phyloP scores from a whole-genome alignment of 257 asterid species.

The Anisodus acutangulus region DNA sequence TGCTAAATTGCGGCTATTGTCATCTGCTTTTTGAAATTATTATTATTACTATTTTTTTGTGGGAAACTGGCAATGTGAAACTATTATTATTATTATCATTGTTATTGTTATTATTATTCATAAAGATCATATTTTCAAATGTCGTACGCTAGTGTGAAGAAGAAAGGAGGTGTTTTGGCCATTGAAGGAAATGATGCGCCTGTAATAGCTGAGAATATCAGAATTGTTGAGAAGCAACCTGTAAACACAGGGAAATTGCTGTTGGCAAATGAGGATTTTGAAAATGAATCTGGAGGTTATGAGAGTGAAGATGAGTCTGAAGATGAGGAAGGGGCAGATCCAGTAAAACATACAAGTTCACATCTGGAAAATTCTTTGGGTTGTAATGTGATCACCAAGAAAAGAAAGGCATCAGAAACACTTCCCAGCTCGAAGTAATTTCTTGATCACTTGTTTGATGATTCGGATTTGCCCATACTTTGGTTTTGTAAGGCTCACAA shows the following conservation, averaged over 20 bases:
- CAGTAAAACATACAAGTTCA: slow-evolving; percentile 12
- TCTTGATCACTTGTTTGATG: slow-evolving; percentile 16
- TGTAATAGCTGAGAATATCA: slow-evolving; percentile 44
- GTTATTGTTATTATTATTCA: background rate
- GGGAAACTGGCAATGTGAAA: no score
- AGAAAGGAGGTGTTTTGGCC: slow-evolving; percentile 49
- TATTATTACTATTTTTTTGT: background rate
- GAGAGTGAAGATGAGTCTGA: slow-evolving; percentile 66
- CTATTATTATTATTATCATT: background rate
- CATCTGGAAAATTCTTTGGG: slow-evolving; percentile 41
- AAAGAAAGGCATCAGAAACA: slow-evolving; percentile 69
- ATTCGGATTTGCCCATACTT: background rate
- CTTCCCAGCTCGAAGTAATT: slow-evolving; percentile 59
- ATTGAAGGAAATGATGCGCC: slow-evolving; percentile 51
- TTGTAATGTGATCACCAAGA: slow-evolving; percentile 46
- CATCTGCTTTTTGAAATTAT: background rate
- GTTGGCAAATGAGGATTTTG: slow-evolving; percentile 75
- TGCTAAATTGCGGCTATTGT: slow-evolving; percentile 29
- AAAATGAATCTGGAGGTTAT: slow-evolving; percentile 65
- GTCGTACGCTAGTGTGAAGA: slow-evolving; percentile 57
- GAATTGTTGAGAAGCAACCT: slow-evolving; percentile 52
- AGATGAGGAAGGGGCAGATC: slow-evolving; percentile 36
- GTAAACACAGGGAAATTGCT: slow-evolving; percentile 50
- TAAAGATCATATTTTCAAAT: background rate
- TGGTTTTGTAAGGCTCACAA: background rate